phyloP scores from a whole-genome alignment of 2,329 filamentous ascomycete genomes.

The Fusarium proliferatum region DNA sequence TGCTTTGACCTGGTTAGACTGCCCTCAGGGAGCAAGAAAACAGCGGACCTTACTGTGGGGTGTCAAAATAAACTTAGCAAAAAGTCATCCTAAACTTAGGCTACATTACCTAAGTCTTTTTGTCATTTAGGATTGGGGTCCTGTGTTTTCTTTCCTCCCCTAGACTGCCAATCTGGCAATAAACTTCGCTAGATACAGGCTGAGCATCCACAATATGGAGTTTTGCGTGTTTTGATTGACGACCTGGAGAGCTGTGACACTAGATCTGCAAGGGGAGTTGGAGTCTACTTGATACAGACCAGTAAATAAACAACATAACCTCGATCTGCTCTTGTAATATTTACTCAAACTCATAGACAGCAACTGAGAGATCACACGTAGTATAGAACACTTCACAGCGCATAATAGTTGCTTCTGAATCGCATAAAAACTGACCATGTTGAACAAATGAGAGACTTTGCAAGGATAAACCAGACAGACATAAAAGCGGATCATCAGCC shows the following conservation, averaged over 20 bases:
- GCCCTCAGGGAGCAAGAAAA: background rate
- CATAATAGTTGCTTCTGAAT: conserved; percentile 19
- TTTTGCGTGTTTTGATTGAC: conserved; percentile 18
- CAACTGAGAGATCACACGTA: background rate
- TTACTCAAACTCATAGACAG: background rate
- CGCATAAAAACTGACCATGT: conserved; percentile 18
- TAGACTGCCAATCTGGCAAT: conserved; percentile 7
- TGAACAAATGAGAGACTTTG: conserved; percentile 25
- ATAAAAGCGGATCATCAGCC: conserved; percentile 25
- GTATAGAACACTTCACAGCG: background rate
- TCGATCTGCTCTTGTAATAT: background rate
- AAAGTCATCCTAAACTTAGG: too few species aligned
- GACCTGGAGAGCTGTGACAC: conserved; percentile 17
- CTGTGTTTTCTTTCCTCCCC: too few species aligned
- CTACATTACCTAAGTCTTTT: too few species aligned
- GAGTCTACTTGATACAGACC: background rate
- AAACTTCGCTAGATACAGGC: background rate
- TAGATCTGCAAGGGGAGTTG: conserved; percentile 10
- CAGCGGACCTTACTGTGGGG: too few species aligned
- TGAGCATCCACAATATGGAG: conserved; percentile 15
- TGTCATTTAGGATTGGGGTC: too few species aligned
- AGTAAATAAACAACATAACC: conserved; percentile 6
- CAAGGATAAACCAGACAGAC: conserved; percentile 31
- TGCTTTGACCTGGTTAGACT: background rate
- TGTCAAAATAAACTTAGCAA: too few species aligned